These are phyloP conservation scores for Xylaria sp. DNA, from an alignment of 2,329 filamentous ascomycete species.

Conservation along the genomic window DNA sequence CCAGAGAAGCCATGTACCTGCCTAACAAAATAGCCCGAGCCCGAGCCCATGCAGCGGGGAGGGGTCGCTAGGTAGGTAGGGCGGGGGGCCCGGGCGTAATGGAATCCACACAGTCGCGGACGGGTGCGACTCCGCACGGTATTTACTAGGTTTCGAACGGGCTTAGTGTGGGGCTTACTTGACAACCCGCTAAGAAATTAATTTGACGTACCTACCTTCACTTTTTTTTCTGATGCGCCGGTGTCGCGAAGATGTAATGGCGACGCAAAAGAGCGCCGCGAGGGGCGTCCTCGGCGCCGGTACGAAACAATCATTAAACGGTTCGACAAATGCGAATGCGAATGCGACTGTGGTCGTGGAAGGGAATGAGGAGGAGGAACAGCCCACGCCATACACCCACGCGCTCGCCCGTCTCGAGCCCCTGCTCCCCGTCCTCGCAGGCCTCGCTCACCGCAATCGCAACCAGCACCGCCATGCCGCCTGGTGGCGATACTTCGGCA, in stretches of 20 bases:
- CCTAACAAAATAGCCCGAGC: neutral
- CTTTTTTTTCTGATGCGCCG: no score
- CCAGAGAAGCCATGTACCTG: neutral
- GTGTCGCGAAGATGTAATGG: conserved; percentile 13
- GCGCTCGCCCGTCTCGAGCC: conserved; percentile 26
- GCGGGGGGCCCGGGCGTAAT: no score
- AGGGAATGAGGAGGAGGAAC: neutral
- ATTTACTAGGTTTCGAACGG: neutral
- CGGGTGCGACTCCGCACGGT: neutral
- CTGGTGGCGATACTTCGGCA: conserved; percentile 73
- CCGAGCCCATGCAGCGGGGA: neutral
- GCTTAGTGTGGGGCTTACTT: no score
- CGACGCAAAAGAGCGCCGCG: conserved; percentile 12
- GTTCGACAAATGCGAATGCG: neutral
- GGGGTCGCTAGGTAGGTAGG: neutral
- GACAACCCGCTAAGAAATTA: neutral
- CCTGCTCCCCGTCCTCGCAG: conserved; percentile 53
- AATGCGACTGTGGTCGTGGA: neutral
- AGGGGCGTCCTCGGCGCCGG: conserved; percentile 2
- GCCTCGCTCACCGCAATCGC: conserved; percentile 76
- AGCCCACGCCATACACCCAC: conserved; percentile 13
- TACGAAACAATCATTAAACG: no score
- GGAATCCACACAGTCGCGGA: neutral
- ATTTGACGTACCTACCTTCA: no score
- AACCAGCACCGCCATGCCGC: conserved; percentile 79